These are phyloP conservation scores for Acacia concinna DNA, from an alignment of 331 rosid genomes.

Conservation along the genomic window DNA sequence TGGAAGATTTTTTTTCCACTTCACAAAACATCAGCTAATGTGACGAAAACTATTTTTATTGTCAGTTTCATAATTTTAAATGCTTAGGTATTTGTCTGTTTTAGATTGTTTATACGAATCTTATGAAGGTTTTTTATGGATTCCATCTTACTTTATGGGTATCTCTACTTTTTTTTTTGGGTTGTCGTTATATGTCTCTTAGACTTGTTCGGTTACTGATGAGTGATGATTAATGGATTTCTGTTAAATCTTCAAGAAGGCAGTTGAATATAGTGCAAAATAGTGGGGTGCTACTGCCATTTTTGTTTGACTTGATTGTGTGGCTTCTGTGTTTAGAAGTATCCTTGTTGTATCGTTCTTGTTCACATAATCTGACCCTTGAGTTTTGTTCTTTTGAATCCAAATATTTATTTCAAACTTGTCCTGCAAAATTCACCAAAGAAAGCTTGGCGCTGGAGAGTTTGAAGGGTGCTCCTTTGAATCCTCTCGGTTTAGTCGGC, in stretches of 20 bases:
- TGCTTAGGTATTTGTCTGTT: background rate
- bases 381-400: background rate
- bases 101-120: background rate
- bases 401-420: slow-evolving; percentile 2
- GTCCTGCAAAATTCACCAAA: slow-evolving; percentile 41
- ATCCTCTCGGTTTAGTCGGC: no score
- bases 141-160: background rate
- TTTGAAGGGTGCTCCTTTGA: background rate
- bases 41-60: background rate
- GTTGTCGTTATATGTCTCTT: background rate
- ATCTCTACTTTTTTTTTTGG: background rate
- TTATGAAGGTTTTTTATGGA: background rate
- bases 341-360: background rate
- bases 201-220: no score
- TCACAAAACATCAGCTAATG: slow-evolving; percentile 8
- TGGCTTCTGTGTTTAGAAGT: background rate
- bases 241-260: background rate
- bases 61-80: slow-evolving; percentile 1
- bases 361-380: background rate
- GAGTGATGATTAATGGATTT: background rate
- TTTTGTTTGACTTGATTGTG: background rate
- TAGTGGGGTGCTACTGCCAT: background rate
- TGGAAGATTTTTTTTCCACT: background rate
- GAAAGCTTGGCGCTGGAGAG: background rate
- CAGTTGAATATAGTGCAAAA: no score